Conservation (phyloP, 1,284 basidiomycete genomes). For the Ceratorhiza oryzae-sativae region DNA sequence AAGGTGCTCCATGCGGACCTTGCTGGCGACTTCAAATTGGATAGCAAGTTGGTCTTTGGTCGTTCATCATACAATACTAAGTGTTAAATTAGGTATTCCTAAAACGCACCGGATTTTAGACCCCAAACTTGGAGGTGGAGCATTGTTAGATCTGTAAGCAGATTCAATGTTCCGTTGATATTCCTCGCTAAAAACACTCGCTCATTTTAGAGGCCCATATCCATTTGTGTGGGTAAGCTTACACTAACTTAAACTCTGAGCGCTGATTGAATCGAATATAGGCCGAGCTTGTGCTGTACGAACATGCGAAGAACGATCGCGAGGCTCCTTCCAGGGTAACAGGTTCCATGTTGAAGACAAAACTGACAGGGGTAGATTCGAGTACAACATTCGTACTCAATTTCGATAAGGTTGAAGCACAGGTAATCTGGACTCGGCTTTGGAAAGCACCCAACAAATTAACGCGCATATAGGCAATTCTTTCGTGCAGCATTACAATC, state of each 20-base stretch:
- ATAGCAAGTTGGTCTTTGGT: slow-evolving; percentile 21
- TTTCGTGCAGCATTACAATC: slow-evolving; percentile 43
- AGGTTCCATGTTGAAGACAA: slow-evolving; percentile 63
- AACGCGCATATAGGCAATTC: slow-evolving; percentile 38
- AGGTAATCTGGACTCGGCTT: no score
- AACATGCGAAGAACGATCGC: slow-evolving; percentile 72
- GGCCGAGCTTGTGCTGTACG: slow-evolving; percentile 81
- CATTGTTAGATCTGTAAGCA: slow-evolving; percentile 78
- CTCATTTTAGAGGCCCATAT: slow-evolving; percentile 43
- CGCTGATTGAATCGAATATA: slow-evolving; percentile 47
- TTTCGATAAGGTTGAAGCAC: slow-evolving; percentile 64
- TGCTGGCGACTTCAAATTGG: slow-evolving; percentile 72
- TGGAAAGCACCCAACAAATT: no score
- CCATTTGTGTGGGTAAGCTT: slow-evolving; percentile 42
- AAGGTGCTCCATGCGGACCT: slow-evolving; percentile 60
- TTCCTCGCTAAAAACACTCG: neutral
- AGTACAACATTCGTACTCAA: slow-evolving; percentile 78
- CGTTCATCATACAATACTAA: neutral
- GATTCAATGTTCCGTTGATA: neutral
- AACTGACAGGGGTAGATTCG: slow-evolving; percentile 79
- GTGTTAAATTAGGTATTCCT: slow-evolving; percentile 60
- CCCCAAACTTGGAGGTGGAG: slow-evolving; percentile 85
- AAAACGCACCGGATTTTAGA: slow-evolving; percentile 78
- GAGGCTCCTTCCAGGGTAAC: slow-evolving; percentile 54
- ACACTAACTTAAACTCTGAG: neutral